phyloP scores from a whole-genome alignment of 805 yeast species.

The Monosporozyma aerobia region DNA sequence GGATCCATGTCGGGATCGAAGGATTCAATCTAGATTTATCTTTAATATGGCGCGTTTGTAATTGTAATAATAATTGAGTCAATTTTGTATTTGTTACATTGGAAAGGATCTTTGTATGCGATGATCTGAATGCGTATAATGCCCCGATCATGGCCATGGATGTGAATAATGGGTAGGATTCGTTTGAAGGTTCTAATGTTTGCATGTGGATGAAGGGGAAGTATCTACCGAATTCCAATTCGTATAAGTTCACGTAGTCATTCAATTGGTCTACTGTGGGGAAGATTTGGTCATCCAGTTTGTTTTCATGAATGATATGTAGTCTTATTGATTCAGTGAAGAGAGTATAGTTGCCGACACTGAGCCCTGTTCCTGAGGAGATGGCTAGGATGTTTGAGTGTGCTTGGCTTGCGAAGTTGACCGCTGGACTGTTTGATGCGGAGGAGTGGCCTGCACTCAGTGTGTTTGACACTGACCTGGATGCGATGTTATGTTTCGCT shows the following conservation, averaged over 20 bases:
- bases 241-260: slow-evolving; percentile 61
- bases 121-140: slow-evolving; percentile 68
- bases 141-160: slow-evolving; percentile 89
- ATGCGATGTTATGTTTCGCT: background rate
- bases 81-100: slow-evolving; percentile 43
- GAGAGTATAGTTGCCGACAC: slow-evolving; percentile 27
- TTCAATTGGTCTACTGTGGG: slow-evolving; percentile 73
- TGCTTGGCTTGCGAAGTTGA: background rate
- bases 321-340: slow-evolving; percentile 45
- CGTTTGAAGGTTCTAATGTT: slow-evolving; percentile 40
- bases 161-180: slow-evolving; percentile 51
- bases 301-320: slow-evolving; percentile 45
- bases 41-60: slow-evolving; percentile 55
- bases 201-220: slow-evolving; percentile 79
- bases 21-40: slow-evolving; percentile 16
- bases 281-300: slow-evolving; percentile 48
- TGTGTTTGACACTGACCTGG: background rate
- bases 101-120: slow-evolving; percentile 63
- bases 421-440: background rate
- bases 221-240: slow-evolving; percentile 66
- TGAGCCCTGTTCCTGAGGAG: background rate
- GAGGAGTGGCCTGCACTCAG: background rate
- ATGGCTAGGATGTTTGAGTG: background rate
- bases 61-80: slow-evolving; percentile 31
- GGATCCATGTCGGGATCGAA: slow-evolving; percentile 44